Evolutionary conservation across 306 rosid genomes (phyloP).

Genomic region (Castanea mollissima): DNA sequence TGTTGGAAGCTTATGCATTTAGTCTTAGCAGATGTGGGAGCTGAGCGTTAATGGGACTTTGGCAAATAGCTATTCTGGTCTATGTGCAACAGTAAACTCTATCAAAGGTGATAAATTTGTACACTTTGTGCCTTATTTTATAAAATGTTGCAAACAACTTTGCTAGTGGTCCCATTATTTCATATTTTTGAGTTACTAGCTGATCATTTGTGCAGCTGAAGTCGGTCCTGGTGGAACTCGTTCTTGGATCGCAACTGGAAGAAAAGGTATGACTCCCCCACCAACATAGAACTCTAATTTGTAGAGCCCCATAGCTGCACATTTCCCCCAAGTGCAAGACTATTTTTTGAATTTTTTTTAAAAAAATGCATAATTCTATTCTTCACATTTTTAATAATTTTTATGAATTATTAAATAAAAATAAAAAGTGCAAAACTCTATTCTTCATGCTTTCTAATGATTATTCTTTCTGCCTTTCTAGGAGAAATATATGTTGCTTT

Average conservation of each 20-base stretch:
- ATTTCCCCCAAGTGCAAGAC: background rate
- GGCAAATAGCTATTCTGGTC: slow-evolving; percentile 70
- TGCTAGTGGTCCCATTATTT: slow-evolving; percentile 9
- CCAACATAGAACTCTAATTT: background rate
- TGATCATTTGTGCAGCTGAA: slow-evolving; percentile 45
- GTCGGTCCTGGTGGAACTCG: slow-evolving; percentile 47
- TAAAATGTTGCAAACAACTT: background rate
- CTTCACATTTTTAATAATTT: background rate
- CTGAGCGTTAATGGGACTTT: slow-evolving; percentile 66
- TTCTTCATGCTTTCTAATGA: slow-evolving; percentile 5
- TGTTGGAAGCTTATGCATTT: slow-evolving; percentile 28
- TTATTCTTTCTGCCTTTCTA: background rate
- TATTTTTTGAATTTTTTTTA: background rate
- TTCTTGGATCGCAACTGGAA: slow-evolving; percentile 86
- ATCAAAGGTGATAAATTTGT: slow-evolving; percentile 43
- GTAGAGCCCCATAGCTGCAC: slow-evolving; percentile 2
- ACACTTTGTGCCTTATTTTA: background rate
- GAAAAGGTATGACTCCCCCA: slow-evolving; percentile 40
- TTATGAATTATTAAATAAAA: too few relatives aligned
- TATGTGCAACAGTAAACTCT: slow-evolving; percentile 60
- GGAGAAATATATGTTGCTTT: slow-evolving; percentile 75
- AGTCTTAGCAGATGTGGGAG: slow-evolving; percentile 68
- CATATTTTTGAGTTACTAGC: slow-evolving; percentile 16
- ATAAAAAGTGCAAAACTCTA: too few relatives aligned
- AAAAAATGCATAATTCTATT: background rate